Conservation (phyloP, 805 yeast genomes). For the Jamesozyma gamospora region DNA sequence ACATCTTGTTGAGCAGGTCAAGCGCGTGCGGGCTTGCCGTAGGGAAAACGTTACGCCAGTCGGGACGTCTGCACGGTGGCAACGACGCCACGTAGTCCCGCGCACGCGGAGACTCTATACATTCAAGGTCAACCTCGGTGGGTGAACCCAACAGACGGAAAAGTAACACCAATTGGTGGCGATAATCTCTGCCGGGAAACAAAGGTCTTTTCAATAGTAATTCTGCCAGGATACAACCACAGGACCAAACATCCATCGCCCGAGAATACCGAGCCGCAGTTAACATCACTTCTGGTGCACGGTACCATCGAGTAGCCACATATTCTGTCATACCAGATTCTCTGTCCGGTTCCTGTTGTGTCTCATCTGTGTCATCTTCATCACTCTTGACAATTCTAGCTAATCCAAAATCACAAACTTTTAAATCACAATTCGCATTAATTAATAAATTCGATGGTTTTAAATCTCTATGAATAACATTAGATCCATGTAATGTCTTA, state of each 20-base stretch:
- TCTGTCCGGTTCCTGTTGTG: slow-evolving; percentile 23
- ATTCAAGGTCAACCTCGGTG: slow-evolving; percentile 60
- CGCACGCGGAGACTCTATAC: slow-evolving; percentile 72
- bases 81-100: slow-evolving; percentile 76
- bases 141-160: slow-evolving; percentile 87
- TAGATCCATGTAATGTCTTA: slow-evolving; percentile 87
- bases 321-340: slow-evolving; percentile 71
- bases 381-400: slow-evolving; percentile 43
- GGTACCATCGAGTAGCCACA: slow-evolving; percentile 95
- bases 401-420: slow-evolving; percentile 88
- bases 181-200: slow-evolving; percentile 91
- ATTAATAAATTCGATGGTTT: slow-evolving; percentile 82
- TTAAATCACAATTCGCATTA: slow-evolving; percentile 88
- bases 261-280: slow-evolving; percentile 88
- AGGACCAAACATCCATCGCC: slow-evolving; percentile 95
- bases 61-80: slow-evolving; percentile 43
- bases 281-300: slow-evolving; percentile 96
- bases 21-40: slow-evolving; percentile 54
- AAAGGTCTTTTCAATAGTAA: slow-evolving; percentile 77
- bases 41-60: slow-evolving; percentile 31
- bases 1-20: slow-evolving; percentile 57
- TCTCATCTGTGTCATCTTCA: slow-evolving; percentile 8
- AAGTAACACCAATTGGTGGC: slow-evolving; percentile 77
- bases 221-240: slow-evolving; percentile 92
- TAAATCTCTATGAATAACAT: slow-evolving; percentile 85